Conservation (phyloP, 768 basidiomycete genomes). For the Leccinum uliginosum region DNA sequence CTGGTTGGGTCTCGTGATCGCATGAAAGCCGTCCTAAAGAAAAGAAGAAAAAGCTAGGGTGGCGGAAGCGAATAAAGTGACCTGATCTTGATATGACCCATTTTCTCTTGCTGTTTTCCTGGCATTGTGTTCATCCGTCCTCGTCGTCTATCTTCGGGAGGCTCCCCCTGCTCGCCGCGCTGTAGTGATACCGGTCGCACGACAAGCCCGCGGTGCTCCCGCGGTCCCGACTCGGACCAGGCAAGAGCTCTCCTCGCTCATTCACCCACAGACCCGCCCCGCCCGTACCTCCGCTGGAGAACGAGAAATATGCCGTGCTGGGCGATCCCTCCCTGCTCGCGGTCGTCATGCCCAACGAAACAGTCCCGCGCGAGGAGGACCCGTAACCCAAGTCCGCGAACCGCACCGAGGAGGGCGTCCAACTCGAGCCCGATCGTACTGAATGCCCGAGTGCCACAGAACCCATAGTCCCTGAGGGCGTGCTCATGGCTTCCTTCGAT, state of each 20-base stretch:
- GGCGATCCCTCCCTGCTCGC: conserved; percentile 10
- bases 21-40: not conserved
- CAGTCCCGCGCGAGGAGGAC: not conserved
- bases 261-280: conserved; percentile 15
- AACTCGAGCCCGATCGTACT: conserved; percentile 24
- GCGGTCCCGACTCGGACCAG: not conserved
- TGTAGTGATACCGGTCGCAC: conserved; percentile 13
- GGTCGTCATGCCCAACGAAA: not conserved
- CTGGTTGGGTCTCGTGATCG: conserved; percentile 5
- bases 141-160: conserved; percentile 8
- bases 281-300: conserved; percentile 20
- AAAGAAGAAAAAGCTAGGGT: not conserved
- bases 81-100: not conserved
- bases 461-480: conserved; percentile 29
- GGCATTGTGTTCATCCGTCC: not conserved
- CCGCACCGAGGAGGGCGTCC: conserved; percentile 23
- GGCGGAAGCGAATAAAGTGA: conserved; percentile 1
- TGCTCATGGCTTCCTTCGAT: conserved; percentile 46
- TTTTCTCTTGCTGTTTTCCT: not conserved
- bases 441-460: conserved; percentile 22
- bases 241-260: conserved; percentile 27
- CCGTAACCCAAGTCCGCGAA: conserved; percentile 12
- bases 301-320: conserved; percentile 25
- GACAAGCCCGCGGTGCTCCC: conserved; percentile 6
- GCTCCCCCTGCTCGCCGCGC: conserved; percentile 12